phyloP scores from a whole-genome alignment of 2,329 filamentous ascomycete species.

The Metarhizium sp. region DNA sequence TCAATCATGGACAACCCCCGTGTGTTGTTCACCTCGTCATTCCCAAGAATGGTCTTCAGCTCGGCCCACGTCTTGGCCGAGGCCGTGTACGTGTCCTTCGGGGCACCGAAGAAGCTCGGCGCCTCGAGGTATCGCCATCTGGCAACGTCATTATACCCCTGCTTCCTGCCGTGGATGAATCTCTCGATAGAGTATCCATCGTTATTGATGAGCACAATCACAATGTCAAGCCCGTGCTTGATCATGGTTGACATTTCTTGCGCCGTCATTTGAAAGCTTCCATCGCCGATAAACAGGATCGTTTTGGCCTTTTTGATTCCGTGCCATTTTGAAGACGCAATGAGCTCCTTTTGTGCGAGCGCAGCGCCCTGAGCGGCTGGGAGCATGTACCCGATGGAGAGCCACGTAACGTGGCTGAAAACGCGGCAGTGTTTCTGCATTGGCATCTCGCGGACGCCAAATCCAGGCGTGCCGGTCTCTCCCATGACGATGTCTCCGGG shows the following conservation, averaged over 20 bases:
- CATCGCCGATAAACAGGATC: conserved; percentile 52
- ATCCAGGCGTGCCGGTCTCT: conserved; percentile 48
- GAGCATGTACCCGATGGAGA: conserved; percentile 53
- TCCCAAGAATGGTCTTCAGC: conserved; percentile 1
- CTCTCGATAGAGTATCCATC: conserved; percentile 51
- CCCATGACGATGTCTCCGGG: conserved; percentile 46
- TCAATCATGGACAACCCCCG: conserved; percentile 7
- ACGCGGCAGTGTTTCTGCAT: conserved; percentile 38
- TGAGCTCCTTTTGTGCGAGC: conserved; percentile 41
- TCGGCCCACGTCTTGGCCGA: conserved; percentile 6
- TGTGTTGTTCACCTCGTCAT: not conserved
- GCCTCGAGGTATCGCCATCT: conserved; percentile 41
- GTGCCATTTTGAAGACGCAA: conserved; percentile 9
- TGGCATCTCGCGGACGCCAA: conserved; percentile 40
- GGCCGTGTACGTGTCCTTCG: conserved; percentile 5
- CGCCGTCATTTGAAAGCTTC: conserved; percentile 56
- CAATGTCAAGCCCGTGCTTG: conserved; percentile 36
- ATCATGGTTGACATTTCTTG: conserved; percentile 60
- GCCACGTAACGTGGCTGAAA: conserved; percentile 45
- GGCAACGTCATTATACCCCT: conserved; percentile 46
- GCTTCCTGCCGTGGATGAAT: conserved; percentile 43
- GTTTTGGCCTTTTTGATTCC: conserved; percentile 24
- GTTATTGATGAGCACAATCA: conserved; percentile 48
- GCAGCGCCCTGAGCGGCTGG: conserved; percentile 46
- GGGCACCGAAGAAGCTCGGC: conserved; percentile 37